phyloP scores from a whole-genome alignment of 805 yeast genomes.

The Monosporozyma aerobia region DNA sequence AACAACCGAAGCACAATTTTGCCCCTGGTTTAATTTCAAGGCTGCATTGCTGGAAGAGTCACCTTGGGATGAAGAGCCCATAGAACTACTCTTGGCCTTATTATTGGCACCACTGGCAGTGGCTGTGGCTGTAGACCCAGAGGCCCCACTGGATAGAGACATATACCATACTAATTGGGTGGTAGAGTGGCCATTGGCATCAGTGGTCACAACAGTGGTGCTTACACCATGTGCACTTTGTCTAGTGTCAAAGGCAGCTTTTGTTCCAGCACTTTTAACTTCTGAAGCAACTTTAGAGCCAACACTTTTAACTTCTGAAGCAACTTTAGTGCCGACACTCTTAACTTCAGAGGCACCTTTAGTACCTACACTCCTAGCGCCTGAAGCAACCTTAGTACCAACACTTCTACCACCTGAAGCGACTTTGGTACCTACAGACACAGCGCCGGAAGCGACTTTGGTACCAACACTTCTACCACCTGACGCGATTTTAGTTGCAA shows the following conservation, averaged over 20 bases:
- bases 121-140: constrained; percentile 19
- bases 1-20: not conserved
- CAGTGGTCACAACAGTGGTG: constrained; percentile 15
- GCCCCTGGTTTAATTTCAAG: constrained; percentile 12
- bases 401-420: not conserved
- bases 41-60: not conserved
- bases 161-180: no score
- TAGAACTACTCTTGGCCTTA: not conserved
- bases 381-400: not conserved
- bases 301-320: constrained; percentile 1
- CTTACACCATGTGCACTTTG: constrained; percentile 12
- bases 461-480: not conserved
- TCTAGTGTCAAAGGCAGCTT: constrained; percentile 1
- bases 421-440: not conserved
- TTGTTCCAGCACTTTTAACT: not conserved
- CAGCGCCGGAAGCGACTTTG: not conserved
- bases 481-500: not conserved
- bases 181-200: constrained; percentile 13
- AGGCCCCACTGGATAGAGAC: no score
- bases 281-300: not conserved
- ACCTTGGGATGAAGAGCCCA: not conserved
- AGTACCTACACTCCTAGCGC: not conserved
- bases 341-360: not conserved
- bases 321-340: not conserved
- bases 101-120: not conserved